Conservation (phyloP, 1,139 yeast genomes). For the Blastobotrys raffinosifermentans region DNA sequence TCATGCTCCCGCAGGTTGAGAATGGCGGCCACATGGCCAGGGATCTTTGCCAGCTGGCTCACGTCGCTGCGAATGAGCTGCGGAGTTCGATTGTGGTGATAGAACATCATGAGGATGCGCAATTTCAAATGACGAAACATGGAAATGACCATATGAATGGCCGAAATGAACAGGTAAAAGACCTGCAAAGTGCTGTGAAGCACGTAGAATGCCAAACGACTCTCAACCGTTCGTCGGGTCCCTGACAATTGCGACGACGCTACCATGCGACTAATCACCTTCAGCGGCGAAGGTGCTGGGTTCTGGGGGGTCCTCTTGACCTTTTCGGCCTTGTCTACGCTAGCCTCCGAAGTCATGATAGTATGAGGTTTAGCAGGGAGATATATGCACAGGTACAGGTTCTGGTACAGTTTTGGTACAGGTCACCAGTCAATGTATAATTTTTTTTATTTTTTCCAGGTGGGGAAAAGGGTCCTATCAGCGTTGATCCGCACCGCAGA, state of each 20-base stretch:
- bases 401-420: too few relatives aligned
- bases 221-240: background rate
- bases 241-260: background rate
- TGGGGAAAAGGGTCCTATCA: too few relatives aligned
- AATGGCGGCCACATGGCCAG: constrained; percentile 68
- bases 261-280: background rate
- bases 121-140: constrained; percentile 49
- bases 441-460: too few relatives aligned
- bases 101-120: constrained; percentile 56
- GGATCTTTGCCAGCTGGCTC: constrained; percentile 62
- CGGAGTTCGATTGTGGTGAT: constrained; percentile 80
- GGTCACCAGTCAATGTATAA: too few relatives aligned
- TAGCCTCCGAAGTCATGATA: too few relatives aligned
- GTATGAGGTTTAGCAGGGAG: too few relatives aligned
- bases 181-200: constrained; percentile 16
- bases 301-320: too few relatives aligned
- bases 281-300: too few relatives aligned
- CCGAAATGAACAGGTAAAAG: constrained; percentile 18
- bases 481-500: too few relatives aligned
- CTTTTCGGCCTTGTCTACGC: too few relatives aligned
- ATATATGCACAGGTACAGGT: too few relatives aligned
- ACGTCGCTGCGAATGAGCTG: constrained; percentile 84
- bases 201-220: constrained; percentile 10
- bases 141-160: constrained; percentile 12
- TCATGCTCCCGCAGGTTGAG: constrained; percentile 66